phyloP scores from a whole-genome alignment of 169 alveolate genomes.

The Neospora caninum region DNA sequence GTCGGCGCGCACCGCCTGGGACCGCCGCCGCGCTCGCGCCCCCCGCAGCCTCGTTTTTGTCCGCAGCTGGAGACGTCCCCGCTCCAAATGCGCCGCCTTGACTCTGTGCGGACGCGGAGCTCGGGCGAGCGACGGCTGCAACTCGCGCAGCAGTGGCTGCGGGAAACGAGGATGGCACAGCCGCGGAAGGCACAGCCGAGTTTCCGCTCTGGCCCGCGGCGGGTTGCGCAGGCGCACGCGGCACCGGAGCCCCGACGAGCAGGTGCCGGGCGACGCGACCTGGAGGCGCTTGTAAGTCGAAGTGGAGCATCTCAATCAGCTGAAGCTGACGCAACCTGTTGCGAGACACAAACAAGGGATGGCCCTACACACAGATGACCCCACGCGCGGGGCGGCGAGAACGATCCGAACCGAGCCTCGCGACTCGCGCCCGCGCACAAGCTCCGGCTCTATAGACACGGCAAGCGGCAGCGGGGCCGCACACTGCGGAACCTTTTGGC shows the following conservation, averaged over 20 bases:
- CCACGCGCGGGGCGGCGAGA: no score
- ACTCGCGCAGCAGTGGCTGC: neutral
- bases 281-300: conserved; percentile 45
- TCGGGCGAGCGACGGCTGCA: neutral
- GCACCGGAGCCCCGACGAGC: neutral
- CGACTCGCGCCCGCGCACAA: no score
- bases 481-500: no score
- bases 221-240: neutral
- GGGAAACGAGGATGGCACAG: neutral
- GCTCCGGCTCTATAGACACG: no score
- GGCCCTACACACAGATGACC: neutral
- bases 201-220: neutral
- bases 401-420: no score
- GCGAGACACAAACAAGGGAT: neutral
- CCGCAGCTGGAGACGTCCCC: neutral
- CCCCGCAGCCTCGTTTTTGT: no score
- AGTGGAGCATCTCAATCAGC: conserved; percentile 52
- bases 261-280: conserved; percentile 42
- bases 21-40: neutral
- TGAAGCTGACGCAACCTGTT: conserved; percentile 45
- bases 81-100: neutral
- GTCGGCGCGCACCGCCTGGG: neutral
- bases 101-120: neutral
- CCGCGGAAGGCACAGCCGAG: neutral
- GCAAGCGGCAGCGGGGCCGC: no score